Conservation (phyloP, 2,329 filamentous ascomycete species). For the Pseudogymnoascus sp. region DNA sequence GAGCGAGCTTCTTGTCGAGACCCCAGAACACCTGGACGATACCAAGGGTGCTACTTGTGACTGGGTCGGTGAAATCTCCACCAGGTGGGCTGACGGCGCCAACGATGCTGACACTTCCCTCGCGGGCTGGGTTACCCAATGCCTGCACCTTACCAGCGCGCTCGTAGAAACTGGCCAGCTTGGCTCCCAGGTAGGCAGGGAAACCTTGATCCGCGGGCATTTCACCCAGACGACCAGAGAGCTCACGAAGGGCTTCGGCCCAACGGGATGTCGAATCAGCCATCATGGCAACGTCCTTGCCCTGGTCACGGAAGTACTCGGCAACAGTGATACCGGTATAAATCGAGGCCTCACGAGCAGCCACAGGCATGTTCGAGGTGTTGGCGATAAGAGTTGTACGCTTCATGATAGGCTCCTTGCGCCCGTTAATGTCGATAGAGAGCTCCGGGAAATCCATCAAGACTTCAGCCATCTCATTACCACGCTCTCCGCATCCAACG, state of each 20-base stretch:
- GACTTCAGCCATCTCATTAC: constrained; percentile 99
- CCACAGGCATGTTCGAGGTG: constrained; percentile 99
- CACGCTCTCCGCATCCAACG: constrained; percentile 83
- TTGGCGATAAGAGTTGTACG: constrained; percentile 97
- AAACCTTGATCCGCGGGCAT: constrained; percentile 99
- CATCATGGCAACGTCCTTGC: constrained; percentile 99
- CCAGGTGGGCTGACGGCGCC: constrained; percentile 94
- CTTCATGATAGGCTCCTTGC: constrained; percentile 99
- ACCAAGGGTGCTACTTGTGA: constrained; percentile 84
- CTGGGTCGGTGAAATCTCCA: constrained; percentile 98
- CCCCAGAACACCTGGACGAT: constrained; percentile 99
- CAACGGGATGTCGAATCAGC: constrained; percentile 96
- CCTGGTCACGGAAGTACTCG: constrained; percentile 96
- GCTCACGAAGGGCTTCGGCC: constrained; percentile 97
- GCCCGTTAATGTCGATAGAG: constrained; percentile 85
- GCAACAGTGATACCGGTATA: constrained; percentile 93
- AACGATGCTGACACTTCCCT: constrained; percentile 93
- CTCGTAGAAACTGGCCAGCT: constrained; percentile 98
- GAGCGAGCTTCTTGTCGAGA: constrained; percentile 97
- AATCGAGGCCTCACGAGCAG: constrained; percentile 95
- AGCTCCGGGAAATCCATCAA: constrained; percentile 99
- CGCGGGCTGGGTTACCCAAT: constrained; percentile 79
- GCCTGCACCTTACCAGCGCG: constrained; percentile 81
- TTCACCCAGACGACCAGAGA: constrained; percentile 96
- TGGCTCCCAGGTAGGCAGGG: constrained; percentile 92